These are phyloP conservation scores for Geotrichum histeridarum DNA, from an alignment of 1,139 yeast species.

Conservation along the genomic window DNA sequence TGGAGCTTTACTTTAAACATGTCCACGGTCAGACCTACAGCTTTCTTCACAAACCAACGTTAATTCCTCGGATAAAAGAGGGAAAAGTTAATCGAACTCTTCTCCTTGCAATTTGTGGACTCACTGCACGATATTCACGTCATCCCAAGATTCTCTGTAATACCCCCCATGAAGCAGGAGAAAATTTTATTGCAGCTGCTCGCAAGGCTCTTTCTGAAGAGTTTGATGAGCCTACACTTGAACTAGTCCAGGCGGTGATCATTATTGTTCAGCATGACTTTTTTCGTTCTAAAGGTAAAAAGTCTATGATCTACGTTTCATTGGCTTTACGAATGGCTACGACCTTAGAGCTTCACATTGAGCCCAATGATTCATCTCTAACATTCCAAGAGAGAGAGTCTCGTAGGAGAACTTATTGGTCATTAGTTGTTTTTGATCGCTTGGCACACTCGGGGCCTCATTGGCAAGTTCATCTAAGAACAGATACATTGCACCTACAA, in stretches of 20 bases:
- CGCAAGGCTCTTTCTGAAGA: constrained; percentile 33
- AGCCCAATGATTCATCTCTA: constrained; percentile 25
- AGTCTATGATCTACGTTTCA: constrained; percentile 37
- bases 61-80: constrained; percentile 32
- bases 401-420: constrained; percentile 39
- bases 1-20: constrained; percentile 34
- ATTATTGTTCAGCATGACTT: constrained; percentile 38
- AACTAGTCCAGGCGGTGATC: constrained; percentile 38
- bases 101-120: constrained; percentile 37
- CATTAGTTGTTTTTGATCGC: constrained; percentile 37
- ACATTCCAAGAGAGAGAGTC: constrained; percentile 37
- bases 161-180: constrained; percentile 34
- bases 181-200: constrained; percentile 32
- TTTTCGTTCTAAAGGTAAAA: constrained; percentile 35
- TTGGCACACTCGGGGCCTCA: constrained; percentile 38
- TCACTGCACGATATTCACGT: constrained; percentile 37
- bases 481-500: constrained; percentile 30
- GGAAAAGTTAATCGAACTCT: constrained; percentile 34
- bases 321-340: constrained; percentile 39
- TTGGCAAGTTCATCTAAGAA: constrained; percentile 32
- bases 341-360: constrained; percentile 34
- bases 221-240: constrained; percentile 36
- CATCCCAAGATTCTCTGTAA: constrained; percentile 31
- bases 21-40: constrained; percentile 39
- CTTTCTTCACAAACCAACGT: constrained; percentile 37